Evolutionary conservation across 1,284 basidiomycete genomes (phyloP).

Genomic region (Heterobasidion parviporum): DNA sequence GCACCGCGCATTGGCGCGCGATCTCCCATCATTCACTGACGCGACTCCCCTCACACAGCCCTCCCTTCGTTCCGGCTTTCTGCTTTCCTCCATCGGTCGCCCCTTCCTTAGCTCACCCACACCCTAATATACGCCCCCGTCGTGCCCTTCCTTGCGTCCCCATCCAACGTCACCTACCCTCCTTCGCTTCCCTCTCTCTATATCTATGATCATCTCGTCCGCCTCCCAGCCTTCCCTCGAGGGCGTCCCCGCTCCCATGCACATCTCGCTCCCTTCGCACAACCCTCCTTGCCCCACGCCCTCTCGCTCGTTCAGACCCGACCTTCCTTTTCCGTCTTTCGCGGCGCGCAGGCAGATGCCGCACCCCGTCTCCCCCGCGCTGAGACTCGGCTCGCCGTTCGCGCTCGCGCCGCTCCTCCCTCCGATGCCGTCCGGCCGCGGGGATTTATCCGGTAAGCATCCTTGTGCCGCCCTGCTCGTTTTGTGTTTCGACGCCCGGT

Average conservation of each 20-base stretch:
- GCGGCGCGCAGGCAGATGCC: neutral
- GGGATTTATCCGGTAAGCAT: too few species aligned
- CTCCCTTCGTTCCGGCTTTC: too few species aligned
- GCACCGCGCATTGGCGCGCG: neutral
- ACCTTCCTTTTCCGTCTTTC: neutral
- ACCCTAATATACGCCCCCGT: neutral
- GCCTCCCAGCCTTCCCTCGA: too few species aligned
- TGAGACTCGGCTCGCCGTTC: neutral
- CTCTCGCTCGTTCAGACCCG: neutral
- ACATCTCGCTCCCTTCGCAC: neutral
- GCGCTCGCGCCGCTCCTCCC: neutral
- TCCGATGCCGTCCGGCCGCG: too few species aligned
- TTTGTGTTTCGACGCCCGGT: too few species aligned
- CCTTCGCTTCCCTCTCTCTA: too few species aligned
- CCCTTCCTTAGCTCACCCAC: neutral
- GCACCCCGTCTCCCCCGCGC: neutral
- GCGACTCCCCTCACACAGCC: neutral
- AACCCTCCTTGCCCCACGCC: neutral
- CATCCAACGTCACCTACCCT: too few species aligned
- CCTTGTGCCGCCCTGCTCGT: too few species aligned
- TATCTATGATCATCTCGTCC: too few species aligned
- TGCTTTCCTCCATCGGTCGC: neutral
- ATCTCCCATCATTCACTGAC: neutral
- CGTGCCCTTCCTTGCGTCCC: neutral
- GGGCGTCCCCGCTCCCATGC: neutral